Percentiles rank a stretch among this genome's conserved stretches.
phyloP scores from a whole-genome alignment of 2,329 filamentous ascomycete genomes.

The Myriosclerotinia curreyana region DNA sequence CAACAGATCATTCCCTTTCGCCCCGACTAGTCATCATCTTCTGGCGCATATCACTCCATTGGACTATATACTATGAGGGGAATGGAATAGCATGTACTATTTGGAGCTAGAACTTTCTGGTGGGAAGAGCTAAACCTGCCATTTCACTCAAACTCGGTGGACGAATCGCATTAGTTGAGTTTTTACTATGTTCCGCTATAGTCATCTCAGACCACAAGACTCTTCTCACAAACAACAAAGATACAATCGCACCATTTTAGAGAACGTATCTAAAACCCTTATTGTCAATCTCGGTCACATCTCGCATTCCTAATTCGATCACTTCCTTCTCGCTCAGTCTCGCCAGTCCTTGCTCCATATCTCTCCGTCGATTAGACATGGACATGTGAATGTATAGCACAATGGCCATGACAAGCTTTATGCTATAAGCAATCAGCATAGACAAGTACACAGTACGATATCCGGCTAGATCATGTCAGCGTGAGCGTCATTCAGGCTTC shows the following conservation, averaged over 20 bases:
- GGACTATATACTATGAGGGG: neutral
- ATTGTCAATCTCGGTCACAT: conserved; percentile 53
- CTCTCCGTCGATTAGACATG: conserved; percentile 51
- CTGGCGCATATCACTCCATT: neutral
- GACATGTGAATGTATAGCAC: conserved; percentile 51
- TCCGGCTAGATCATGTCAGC: conserved; percentile 1
- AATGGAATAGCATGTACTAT: neutral
- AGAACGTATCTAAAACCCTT: conserved; percentile 51
- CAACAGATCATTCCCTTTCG: neutral
- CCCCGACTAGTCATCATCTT: neutral
- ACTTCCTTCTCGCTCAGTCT: conserved; percentile 44
- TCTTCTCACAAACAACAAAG: neutral
- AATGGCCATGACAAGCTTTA: conserved; percentile 47
- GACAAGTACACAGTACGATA: conserved; percentile 23
- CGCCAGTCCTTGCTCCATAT: conserved; percentile 42
- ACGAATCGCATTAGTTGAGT: neutral
- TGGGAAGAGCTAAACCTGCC: neutral
- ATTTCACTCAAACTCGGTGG: neutral
- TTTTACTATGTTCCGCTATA: neutral
- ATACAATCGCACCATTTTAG: conserved; percentile 28
- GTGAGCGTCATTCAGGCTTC: neutral
- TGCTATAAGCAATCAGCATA: conserved; percentile 41
- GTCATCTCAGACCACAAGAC: neutral
- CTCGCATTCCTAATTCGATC: conserved; percentile 52
- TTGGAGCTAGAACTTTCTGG: neutral